Evolutionary conservation across 306 rosid genomes (phyloP).

Genomic region (Rosa lucieae): DNA sequence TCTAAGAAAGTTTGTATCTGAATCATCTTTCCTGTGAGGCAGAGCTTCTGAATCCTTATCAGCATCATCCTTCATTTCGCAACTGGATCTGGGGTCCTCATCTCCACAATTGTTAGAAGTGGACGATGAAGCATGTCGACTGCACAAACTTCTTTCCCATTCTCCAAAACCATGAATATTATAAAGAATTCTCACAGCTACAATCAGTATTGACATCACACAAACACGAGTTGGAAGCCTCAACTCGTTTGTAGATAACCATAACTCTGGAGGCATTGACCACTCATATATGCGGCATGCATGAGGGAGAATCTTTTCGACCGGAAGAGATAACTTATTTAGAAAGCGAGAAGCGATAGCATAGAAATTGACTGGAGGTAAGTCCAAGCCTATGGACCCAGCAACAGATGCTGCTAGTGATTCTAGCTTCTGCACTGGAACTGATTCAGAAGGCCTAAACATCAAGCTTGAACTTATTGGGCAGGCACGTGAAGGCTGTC

Average conservation of each 20-base stretch:
- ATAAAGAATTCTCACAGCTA: constrained; percentile 71
- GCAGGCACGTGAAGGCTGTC: constrained; percentile 60
- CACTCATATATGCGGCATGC: constrained; percentile 72
- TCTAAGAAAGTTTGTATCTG: constrained; percentile 24
- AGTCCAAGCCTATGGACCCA: constrained; percentile 17
- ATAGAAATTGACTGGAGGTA: constrained; percentile 89
- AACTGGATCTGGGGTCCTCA: constrained; percentile 2
- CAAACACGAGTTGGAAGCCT: constrained; percentile 79
- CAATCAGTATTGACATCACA: constrained; percentile 77
- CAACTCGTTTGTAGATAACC: constrained; percentile 65
- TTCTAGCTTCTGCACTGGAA: constrained; percentile 66
- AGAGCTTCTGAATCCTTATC: constrained; percentile 29
- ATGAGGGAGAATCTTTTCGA: constrained; percentile 57
- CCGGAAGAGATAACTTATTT: constrained; percentile 56
- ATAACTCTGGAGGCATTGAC: constrained; percentile 77
- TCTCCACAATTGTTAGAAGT: constrained; percentile 18
- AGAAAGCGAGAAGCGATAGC: constrained; percentile 68
- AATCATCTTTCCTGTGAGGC: constrained; percentile 20
- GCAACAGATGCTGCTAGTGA: constrained; percentile 68
- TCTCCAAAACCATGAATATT: constrained; percentile 77
- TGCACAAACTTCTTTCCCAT: constrained; percentile 78
- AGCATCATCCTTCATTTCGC: constrained; percentile 15
- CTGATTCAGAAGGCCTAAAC: constrained; percentile 68
- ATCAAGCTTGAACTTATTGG: constrained; percentile 67
- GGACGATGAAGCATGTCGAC: constrained; percentile 27